These are phyloP conservation scores for Xylariaceae sp. DNA, from an alignment of 2,329 filamentous ascomycete species.

Conservation along the genomic window DNA sequence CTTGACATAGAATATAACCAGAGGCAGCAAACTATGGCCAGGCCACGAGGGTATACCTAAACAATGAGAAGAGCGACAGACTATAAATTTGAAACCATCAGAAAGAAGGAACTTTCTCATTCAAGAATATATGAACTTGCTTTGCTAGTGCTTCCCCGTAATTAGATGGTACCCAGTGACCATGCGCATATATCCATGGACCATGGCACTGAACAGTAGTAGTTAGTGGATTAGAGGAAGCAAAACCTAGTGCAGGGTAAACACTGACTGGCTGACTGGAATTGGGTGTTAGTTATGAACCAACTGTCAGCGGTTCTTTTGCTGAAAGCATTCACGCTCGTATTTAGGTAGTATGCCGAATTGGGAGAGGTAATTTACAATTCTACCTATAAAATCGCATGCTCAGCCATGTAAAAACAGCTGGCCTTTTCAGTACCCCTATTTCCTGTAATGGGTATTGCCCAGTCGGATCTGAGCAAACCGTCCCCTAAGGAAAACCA, in stretches of 20 bases:
- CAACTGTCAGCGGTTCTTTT: neutral
- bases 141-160: too few relatives aligned
- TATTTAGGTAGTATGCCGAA: neutral
- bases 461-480: constrained; percentile 24
- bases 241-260: neutral
- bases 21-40: too few relatives aligned
- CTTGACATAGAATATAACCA: too few relatives aligned
- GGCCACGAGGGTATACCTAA: too few relatives aligned
- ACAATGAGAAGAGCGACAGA: too few relatives aligned
- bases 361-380: constrained; percentile 19
- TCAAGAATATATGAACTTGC: too few relatives aligned
- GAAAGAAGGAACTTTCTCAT: neutral
- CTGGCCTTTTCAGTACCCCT: constrained; percentile 29
- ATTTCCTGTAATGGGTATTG: constrained; percentile 29
- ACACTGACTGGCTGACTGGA: neutral
- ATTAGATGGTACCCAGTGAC: too few relatives aligned
- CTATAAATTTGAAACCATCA: too few relatives aligned
- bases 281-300: neutral
- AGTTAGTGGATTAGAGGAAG: too few relatives aligned
- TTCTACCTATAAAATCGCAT: constrained; percentile 18
- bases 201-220: too few relatives aligned
- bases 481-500: constrained; percentile 31
- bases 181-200: too few relatives aligned
- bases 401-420: constrained; percentile 17
- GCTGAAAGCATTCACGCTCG: neutral